Evolutionary conservation across 306 rosid species (phyloP).

Genomic region (Hippophae gyantsensis): DNA sequence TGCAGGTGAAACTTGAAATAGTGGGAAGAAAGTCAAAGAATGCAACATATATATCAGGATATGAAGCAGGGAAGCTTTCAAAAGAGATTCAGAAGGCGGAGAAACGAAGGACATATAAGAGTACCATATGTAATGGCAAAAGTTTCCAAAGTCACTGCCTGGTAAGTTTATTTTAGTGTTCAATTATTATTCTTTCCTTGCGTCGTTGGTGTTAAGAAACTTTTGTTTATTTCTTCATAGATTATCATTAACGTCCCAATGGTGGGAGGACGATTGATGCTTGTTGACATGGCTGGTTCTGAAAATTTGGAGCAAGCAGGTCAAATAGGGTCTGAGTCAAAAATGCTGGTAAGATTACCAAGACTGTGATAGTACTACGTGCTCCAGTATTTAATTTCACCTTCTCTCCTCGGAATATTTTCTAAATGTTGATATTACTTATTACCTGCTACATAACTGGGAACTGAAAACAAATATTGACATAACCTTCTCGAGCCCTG

Average conservation of each 20-base stretch:
- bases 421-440: background rate
- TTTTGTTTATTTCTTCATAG: slow-evolving; percentile 23
- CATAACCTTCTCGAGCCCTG: slow-evolving; percentile 6
- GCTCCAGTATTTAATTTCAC: too few species aligned
- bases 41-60: slow-evolving; percentile 87
- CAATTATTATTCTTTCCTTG: background rate
- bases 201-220: too few species aligned
- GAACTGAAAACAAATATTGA: slow-evolving; percentile 1
- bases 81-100: slow-evolving; percentile 99
- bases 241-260: slow-evolving; percentile 89
- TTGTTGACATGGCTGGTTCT: slow-evolving; percentile 99
- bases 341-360: slow-evolving; percentile 69
- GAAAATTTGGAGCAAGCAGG: slow-evolving; percentile 99
- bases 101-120: slow-evolving; percentile 86
- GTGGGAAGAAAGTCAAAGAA: slow-evolving; percentile 99
- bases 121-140: slow-evolving; percentile 92
- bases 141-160: slow-evolving; percentile 98
- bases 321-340: slow-evolving; percentile 90
- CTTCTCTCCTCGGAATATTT: background rate
- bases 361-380: too few species aligned
- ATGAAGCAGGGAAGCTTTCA: slow-evolving; percentile 89
- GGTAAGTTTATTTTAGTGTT: slow-evolving; percentile 31
- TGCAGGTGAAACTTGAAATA: slow-evolving; percentile 89
- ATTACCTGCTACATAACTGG: background rate
- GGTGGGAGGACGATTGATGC: slow-evolving; percentile 93